phyloP scores from a whole-genome alignment of 352 stramenopile genomes.

The Pythium vanterpoolii region DNA sequence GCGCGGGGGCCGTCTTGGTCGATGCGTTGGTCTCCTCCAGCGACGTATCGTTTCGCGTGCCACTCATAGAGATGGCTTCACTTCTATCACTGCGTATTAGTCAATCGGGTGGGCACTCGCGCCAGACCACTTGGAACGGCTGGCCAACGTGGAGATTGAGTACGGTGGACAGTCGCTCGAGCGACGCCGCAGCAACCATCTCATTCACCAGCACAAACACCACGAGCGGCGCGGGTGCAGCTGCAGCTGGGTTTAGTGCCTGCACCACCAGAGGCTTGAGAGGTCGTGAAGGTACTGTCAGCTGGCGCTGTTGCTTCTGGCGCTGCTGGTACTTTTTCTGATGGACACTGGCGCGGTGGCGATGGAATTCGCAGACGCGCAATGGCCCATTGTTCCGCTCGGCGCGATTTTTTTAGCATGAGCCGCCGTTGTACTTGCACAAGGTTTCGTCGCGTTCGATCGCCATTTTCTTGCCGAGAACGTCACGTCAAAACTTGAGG shows the following conservation, averaged over 20 bases:
- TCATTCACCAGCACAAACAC: background rate
- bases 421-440: conserved; percentile 3
- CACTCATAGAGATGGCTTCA: background rate
- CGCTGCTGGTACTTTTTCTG: conserved; percentile 5
- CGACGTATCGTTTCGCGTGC: background rate
- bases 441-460: background rate
- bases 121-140: background rate
- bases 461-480: background rate
- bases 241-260: background rate
- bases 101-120: background rate
- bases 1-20: background rate
- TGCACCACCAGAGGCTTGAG: background rate
- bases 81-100: background rate
- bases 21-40: background rate
- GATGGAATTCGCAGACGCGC: conserved; percentile 1
- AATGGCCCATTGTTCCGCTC: background rate
- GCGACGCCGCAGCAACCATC: background rate
- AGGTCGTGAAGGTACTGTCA: too few species aligned
- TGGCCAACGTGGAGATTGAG: background rate
- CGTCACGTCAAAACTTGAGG: background rate
- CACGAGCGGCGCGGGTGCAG: background rate
- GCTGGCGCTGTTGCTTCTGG: background rate
- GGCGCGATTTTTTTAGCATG: background rate
- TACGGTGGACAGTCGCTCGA: background rate
- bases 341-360: background rate